Evolutionary conservation across 768 basidiomycete species (phyloP), one percentile per base, ranked within the genome.

Genomic region (Suillus plorans): DNA sequence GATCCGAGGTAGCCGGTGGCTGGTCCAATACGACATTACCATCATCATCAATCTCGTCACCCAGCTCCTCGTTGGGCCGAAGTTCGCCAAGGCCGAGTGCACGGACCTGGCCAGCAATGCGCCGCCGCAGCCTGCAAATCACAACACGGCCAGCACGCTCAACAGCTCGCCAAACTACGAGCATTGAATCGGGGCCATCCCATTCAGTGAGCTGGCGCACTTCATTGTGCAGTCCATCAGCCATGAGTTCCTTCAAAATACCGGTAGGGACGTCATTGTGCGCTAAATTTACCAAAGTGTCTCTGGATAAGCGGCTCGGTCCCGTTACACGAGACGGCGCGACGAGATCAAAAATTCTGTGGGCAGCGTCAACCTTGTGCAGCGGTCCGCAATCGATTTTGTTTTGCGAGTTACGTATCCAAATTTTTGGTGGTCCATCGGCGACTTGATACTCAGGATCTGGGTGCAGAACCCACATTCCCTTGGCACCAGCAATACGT

Each of bases 321-420:
- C 73, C 62, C 0, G 80, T 79, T 0, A 85, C 74, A 0, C 79
- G 80, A 0, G 88, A 84, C 0, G 83, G 77, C 0, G 77, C 72
- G 2, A 92, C 76, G 0, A 91, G 73, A 64, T 92, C 89, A 66
- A 92, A 84, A 1, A 87, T 89, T 3, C 82, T 75, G 45, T 91
- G 89, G 0, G 85, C 80, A 0, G 76, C 72, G 13, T 65, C 73
- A 39, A 70, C 57, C 1, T 62, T 1, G 50, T 76, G 37, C 62
- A 65, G 0, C 31, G 18, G 0, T 8, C 75, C 74, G 39, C 84
- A 75, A 4, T 81, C 75, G 63, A 89, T 88, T 63, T 90, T 90
- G 22, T 76, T 80, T 49, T 90, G 89, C 0, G 88, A 89, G 0
- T 77, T 70, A 0, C 89, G 82, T 16, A 88, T 86, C 86, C 87